Evolutionary conservation across 1,284 basidiomycete genomes (phyloP).

Genomic region (Grifola frondosa): DNA sequence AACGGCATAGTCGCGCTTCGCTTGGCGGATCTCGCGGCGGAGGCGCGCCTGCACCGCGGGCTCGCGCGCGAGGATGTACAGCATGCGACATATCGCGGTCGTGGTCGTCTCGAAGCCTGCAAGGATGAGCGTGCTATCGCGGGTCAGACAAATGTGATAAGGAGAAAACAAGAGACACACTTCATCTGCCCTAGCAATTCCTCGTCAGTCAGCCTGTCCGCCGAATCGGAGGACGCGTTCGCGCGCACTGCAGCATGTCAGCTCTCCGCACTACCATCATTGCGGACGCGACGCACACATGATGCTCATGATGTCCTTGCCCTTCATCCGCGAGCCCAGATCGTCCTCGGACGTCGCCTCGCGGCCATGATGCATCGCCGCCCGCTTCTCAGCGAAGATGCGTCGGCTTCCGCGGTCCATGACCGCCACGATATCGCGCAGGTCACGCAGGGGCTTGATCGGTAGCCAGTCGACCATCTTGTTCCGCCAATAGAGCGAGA

Average conservation of each 20-base stretch:
- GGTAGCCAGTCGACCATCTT: conserved; percentile 25
- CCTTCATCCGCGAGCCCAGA: conserved; percentile 4
- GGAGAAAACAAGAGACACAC: conserved; percentile 7
- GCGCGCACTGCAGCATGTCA: conserved; percentile 14
- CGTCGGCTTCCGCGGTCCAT: conserved; percentile 18
- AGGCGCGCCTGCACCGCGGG: conserved; percentile 27
- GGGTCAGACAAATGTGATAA: neutral
- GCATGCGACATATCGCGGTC: conserved; percentile 24
- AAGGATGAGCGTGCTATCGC: conserved; percentile 28
- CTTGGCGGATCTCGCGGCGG: conserved; percentile 27
- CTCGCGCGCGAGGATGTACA: conserved; percentile 29
- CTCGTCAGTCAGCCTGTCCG: conserved; percentile 18
- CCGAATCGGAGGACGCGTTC: conserved; percentile 18
- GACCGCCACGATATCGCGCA: conserved; percentile 15
- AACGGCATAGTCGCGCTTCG: conserved; percentile 13
- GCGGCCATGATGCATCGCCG: conserved; percentile 2
- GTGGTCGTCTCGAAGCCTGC: conserved; percentile 34
- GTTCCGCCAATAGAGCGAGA: conserved; percentile 24
- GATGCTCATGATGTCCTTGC: conserved; percentile 31
- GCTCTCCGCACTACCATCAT: neutral
- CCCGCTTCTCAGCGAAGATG: conserved; percentile 23
- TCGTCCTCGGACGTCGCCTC: neutral
- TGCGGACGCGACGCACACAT: conserved; percentile 20
- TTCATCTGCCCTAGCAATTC: conserved; percentile 27
- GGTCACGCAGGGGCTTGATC: conserved; percentile 14